phyloP scores from a whole-genome alignment of 139 green algal species.

The Ulvella scutata region DNA sequence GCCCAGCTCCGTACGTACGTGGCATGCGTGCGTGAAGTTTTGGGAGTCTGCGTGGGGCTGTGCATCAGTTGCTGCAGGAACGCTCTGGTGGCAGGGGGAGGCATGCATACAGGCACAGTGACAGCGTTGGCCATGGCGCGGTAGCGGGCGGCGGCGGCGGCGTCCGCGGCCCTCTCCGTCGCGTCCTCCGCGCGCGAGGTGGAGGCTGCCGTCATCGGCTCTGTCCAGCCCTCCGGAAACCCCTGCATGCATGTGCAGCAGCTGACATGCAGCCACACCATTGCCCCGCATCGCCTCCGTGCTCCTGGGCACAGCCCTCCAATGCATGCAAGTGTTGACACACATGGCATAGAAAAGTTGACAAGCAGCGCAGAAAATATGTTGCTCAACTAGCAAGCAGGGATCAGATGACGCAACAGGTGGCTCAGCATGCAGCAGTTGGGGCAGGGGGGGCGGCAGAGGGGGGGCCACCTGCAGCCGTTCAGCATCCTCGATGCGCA shows the following conservation, averaged over 20 bases:
- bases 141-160: conserved; percentile 27
- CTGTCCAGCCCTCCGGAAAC: conserved; percentile 45
- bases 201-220: neutral
- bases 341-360: no score
- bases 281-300: no score
- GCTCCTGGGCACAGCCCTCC: no score
- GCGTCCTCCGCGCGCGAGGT: neutral
- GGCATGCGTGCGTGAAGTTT: neutral
- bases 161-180: neutral
- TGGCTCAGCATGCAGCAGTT: neutral
- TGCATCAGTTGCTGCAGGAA: neutral
- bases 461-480: conserved; percentile 57
- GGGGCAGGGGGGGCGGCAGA: neutral
- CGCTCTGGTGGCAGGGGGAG: neutral
- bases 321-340: no score
- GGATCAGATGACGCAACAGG: no score
- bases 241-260: conserved; percentile 29
- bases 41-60: neutral
- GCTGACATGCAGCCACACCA: neutral
- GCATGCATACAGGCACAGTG: conserved; percentile 33
- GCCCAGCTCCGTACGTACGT: neutral
- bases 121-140: conserved; percentile 68
- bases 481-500: conserved; percentile 68
- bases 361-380: no score
- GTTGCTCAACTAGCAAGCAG: no score